phyloP scores from a whole-genome alignment of 306 rosid species.

The Vicia sativa region DNA sequence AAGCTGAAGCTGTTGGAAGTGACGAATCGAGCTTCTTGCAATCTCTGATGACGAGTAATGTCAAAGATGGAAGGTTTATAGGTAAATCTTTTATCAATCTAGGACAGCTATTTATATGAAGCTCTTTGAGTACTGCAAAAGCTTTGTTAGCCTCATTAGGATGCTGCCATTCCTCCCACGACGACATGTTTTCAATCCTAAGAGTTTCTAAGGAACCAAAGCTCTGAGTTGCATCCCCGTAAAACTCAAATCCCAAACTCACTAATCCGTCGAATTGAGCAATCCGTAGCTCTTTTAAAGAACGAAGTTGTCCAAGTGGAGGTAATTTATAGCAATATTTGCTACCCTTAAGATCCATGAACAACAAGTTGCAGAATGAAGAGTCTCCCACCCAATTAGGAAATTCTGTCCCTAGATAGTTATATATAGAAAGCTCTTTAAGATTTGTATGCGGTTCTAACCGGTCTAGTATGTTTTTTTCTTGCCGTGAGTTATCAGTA shows the following conservation, averaged over 20 bases:
- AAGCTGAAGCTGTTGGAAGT: constrained; percentile 14
- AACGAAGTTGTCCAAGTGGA: constrained; percentile 43
- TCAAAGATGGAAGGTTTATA: constrained; percentile 43
- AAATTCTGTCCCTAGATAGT: constrained; percentile 44
- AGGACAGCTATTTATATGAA: constrained; percentile 35
- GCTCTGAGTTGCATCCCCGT: constrained; percentile 7
- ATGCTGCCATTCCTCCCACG: constrained; percentile 41
- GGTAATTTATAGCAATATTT: constrained; percentile 43
- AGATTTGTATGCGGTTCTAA: constrained; percentile 42
- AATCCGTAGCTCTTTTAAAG: constrained; percentile 35
- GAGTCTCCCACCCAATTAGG: constrained; percentile 44
- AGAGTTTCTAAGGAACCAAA: constrained; percentile 41
- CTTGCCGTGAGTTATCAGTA: constrained; percentile 28
- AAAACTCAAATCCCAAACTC: constrained; percentile 31
- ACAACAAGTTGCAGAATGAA: constrained; percentile 31
- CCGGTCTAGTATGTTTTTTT: constrained; percentile 23
- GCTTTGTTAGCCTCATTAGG: not conserved
- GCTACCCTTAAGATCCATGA: constrained; percentile 28
- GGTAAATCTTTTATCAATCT: constrained; percentile 37
- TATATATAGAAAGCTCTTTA: constrained; percentile 35
- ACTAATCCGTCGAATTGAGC: constrained; percentile 25
- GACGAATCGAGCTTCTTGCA: constrained; percentile 27
- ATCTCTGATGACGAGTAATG: constrained; percentile 27
- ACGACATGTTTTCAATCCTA: constrained; percentile 31
- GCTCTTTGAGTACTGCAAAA: constrained; percentile 23